Base-by-base conservation (phyloP, 2,329 filamentous ascomycete species). In the Fusarium foetens region DNA sequence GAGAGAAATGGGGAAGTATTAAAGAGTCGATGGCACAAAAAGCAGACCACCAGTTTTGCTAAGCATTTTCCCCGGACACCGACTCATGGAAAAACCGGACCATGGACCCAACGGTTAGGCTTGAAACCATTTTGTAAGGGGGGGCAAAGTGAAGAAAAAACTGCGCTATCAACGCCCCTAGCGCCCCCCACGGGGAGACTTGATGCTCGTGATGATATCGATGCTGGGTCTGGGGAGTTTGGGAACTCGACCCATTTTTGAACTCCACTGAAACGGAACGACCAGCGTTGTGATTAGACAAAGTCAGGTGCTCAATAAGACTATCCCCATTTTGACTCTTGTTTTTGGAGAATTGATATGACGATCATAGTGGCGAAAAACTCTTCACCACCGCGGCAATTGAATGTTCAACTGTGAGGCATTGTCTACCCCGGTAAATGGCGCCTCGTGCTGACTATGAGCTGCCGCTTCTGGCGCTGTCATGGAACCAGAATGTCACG, bases 141-240 rank as follows among this genome's bases (percentile, higher is more conserved):
- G 39, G 54, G 43, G 42, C n/a, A 11, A 17, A 33, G 25, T 17
- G 16, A 17, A 14, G 16, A 25, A 48, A 67, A 57, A 58, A 57
- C 9, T 43, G 48, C 66, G 27, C 65, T 64, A 58, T 35, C 17
- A 51, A 42, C 45, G 53, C 45, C 65, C 60, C 52, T 60, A n/a
- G 54, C 41, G 33, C n/a, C 64, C 70, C 69, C 70, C 70, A 42
- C 58, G 70, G 70, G 70, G 70, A 68, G 45, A 58, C 9, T 8
- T 49, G 36, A 54, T 39, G 54, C 41, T 67, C 42, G n/a, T 69
- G 52, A 65, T 41, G 60, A 36, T 60, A 54, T 65, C 42, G 31
- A 51, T 39, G 46, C 51, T 59, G 38, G 46, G 55, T 41, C 66
- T 62, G 69, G 64, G 49, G 60, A 53, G 48, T 33, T 66, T 52